A percentile compares a stretch with the other conserved stretches of the same genome.
Conservation (phyloP, 202 grass and related monocot species). For the Bolboschoenoplectus hybrid region DNA sequence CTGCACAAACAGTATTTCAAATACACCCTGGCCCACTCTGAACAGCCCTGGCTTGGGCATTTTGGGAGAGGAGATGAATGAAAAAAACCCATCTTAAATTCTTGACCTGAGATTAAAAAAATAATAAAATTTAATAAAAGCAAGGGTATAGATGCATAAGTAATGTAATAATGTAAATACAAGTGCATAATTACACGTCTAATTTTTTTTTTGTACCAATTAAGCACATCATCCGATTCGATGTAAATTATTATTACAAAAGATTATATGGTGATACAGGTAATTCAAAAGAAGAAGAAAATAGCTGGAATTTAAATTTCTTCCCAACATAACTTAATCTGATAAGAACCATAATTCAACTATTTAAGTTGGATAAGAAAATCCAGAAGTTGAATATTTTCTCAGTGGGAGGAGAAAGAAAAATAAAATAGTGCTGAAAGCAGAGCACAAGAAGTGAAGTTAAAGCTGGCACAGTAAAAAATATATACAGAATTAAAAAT, state of each 20-base stretch:
- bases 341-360: not conserved
- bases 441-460: not conserved
- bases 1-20: constrained; percentile 80
- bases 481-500: not conserved
- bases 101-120: constrained; percentile 21
- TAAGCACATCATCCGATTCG: not conserved
- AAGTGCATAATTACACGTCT: not conserved
- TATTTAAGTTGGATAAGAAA: not conserved
- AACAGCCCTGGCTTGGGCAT: constrained; percentile 45
- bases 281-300: not conserved
- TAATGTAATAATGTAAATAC: not conserved
- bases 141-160: not conserved
- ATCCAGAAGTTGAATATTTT: not conserved
- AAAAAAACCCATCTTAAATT: constrained; percentile 50
- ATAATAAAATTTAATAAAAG: constrained; percentile 7
- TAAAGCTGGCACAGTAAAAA: constrained; percentile 3
- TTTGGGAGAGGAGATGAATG: constrained; percentile 45
- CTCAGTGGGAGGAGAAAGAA: not conserved
- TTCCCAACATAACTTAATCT: not conserved
- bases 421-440: not conserved
- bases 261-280: not conserved
- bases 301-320: not conserved
- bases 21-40: constrained; percentile 69
- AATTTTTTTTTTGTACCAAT: not conserved
- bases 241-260: constrained; percentile 6